Base-by-base conservation (phyloP, 1,284 basidiomycete genomes). In the Polyporus tsugae region DNA sequence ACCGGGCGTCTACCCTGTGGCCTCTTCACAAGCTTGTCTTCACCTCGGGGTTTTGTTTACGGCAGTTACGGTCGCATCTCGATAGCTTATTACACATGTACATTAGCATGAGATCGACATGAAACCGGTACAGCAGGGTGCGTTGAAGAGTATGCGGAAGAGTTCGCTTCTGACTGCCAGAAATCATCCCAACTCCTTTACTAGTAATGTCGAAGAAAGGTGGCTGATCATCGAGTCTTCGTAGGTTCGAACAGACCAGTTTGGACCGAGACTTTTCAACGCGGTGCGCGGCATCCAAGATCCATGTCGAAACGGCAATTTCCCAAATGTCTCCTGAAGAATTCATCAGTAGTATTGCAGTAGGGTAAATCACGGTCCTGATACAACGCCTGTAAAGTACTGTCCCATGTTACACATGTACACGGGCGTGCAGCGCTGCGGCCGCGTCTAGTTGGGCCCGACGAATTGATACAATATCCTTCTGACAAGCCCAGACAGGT, bases 381-480 rank as follows among this genome's bases (percentile, higher is more conserved):
- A 66, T 62, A 66, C 60, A 59, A 38, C 13, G 6, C 41, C 13
- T 35, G 52, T 61, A 62, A 17, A 60, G n/a, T 4, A 33, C 1
- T n/a, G 33, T 61, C 59, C 52, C 38, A 61, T 25, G n/a, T 25
- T 6, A 33, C 60, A 36, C 36, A 29, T 10, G 25, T 17, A 41
- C 22, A 44, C 15, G 15, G 22, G 35, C 35, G 25, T 33, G 22
- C 46, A 49, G 46, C 22, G 22, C 46, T 10, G 9, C 22, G 46
- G 46, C 46, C 10, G 46, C 46, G 4, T 22, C 62, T 68, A 95
- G 77, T 95, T 95, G 0, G 95, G 94, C 4, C 95, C 96, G 74
- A 97, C 90, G 70, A 97, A 93, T 78, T 99, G 97, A 80, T 97
- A 98, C 73, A 98, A 77, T 73, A 98, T 89, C 63, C 92, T 85